phyloP scores from a whole-genome alignment of 805 yeast genomes.

The Teunomyces pallodes region DNA sequence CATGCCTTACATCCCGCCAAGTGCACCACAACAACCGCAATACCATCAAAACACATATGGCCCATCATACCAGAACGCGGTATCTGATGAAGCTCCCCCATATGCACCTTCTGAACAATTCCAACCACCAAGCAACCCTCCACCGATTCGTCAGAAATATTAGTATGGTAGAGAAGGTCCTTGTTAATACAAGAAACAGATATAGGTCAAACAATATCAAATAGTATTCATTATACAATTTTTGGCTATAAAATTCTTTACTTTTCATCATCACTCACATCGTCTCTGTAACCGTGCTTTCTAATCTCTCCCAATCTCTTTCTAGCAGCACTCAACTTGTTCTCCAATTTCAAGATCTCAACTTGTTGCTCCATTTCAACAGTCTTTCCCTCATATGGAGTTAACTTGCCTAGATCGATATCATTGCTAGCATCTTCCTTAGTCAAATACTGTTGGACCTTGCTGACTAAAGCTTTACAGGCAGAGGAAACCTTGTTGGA shows the following conservation, averaged over 20 bases:
- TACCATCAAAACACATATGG: not conserved
- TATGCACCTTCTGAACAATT: not conserved
- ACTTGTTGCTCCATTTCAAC: constrained; percentile 93
- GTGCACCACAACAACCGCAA: not conserved
- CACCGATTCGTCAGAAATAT: not conserved
- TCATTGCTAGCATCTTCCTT: constrained; percentile 36
- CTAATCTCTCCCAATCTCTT: constrained; percentile 83
- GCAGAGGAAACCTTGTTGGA: constrained; percentile 71
- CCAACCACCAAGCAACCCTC: not conserved
- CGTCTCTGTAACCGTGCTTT: constrained; percentile 71
- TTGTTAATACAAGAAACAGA: too few relatives aligned
- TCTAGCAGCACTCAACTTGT: constrained; percentile 66
- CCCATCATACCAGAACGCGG: not conserved
- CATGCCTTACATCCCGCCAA: not conserved
- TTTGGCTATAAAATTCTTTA: constrained; percentile 8
- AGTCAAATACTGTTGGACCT: constrained; percentile 61
- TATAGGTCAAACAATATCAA: not conserved
- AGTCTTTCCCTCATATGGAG: constrained; percentile 79
- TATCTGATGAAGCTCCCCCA: not conserved
- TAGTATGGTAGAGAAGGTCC: not conserved
- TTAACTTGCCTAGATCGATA: constrained; percentile 64
- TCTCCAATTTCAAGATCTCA: constrained; percentile 79
- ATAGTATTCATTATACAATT: not conserved
- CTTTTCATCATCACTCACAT: constrained; percentile 51
- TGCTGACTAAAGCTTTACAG: constrained; percentile 66